Evolutionary conservation across 208 protist species (phyloP).

Genomic region (Novymonas esmeraldas): DNA sequence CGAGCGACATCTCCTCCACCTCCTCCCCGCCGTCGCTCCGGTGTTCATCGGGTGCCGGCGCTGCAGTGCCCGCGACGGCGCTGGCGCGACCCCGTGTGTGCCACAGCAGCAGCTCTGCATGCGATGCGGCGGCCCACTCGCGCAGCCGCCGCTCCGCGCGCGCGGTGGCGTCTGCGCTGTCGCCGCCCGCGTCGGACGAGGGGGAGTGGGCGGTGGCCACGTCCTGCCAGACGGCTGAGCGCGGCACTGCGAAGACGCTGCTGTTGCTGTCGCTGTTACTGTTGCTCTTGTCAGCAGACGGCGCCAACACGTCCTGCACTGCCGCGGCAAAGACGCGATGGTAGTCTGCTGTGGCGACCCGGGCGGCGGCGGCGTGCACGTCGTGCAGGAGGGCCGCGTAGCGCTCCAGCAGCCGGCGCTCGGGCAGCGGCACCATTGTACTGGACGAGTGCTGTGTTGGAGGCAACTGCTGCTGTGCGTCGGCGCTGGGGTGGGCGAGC

Average conservation of each 20-base stretch:
- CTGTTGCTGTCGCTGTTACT: neutral
- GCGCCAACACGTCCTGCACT: neutral
- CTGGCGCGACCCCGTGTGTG: too few species aligned
- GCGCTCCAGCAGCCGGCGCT: conserved; percentile 20
- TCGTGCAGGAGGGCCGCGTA: conserved; percentile 26
- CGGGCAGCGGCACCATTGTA: conserved; percentile 4
- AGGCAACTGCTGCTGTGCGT: too few species aligned
- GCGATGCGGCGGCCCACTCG: conserved; percentile 11
- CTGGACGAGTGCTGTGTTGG: too few species aligned
- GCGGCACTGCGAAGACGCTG: neutral
- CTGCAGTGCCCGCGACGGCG: too few species aligned
- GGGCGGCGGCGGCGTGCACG: conserved; percentile 1
- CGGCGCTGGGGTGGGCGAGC: too few species aligned
- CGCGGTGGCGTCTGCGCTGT: conserved; percentile 3
- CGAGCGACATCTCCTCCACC: conserved; percentile 6
- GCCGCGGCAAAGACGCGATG: neutral
- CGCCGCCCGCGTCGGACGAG: neutral
- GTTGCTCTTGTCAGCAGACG: neutral
- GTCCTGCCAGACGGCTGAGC: conserved; percentile 10
- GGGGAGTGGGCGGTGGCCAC: too few species aligned
- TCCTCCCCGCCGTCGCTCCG: neutral
- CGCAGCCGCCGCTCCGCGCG: conserved; percentile 16
- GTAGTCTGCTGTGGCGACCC: conserved; percentile 20
- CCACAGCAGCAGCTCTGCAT: neutral
- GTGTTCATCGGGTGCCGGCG: too few species aligned